Conservation (phyloP, 345 rosid genomes). For the Litchi chinensis region DNA sequence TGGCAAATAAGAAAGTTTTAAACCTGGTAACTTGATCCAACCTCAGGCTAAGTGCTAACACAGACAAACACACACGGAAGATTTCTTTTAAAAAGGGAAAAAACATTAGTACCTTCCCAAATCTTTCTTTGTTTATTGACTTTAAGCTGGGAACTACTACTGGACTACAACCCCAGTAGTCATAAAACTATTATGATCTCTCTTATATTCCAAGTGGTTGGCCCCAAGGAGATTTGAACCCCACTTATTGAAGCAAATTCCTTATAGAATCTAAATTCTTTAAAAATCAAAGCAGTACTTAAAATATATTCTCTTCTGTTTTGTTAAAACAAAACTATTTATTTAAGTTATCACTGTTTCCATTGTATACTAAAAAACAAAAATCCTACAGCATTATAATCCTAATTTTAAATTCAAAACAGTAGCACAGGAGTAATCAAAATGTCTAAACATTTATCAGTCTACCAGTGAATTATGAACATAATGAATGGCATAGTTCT, state of each 20-base stretch:
- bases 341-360: not conserved
- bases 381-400: not conserved
- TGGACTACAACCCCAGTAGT: not conserved
- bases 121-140: not conserved
- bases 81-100: too few relatives aligned
- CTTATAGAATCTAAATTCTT: not conserved
- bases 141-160: not conserved
- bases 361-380: not conserved
- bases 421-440: not conserved
- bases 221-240: not conserved
- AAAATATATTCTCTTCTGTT: not conserved
- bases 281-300: not conserved
- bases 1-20: not conserved
- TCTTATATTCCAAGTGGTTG: not conserved
- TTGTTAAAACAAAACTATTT: not conserved
- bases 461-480: not conserved
- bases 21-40: not conserved
- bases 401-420: not conserved
- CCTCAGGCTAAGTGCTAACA: not conserved
- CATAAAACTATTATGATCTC: not conserved
- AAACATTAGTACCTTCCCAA: not conserved
- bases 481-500: not conserved
- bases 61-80: not conserved
- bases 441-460: not conserved
- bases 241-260: not conserved